These are phyloP conservation scores for Trichoderma atrobrunneum DNA, from an alignment of 2,329 filamentous ascomycete genomes.

Conservation along the genomic window DNA sequence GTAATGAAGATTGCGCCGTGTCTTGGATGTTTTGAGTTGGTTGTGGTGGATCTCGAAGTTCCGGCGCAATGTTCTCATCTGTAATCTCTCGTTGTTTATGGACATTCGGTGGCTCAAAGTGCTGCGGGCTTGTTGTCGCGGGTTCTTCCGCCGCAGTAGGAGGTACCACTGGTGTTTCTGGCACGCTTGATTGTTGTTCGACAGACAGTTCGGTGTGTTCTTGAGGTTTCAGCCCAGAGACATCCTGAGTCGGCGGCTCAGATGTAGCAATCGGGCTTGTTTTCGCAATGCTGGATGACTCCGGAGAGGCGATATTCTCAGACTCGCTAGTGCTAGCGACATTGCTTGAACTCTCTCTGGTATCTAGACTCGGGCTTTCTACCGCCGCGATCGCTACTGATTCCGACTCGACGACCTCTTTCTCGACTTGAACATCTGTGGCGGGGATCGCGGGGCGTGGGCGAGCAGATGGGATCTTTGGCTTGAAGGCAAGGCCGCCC, in stretches of 20 bases:
- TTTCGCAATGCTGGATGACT: not conserved
- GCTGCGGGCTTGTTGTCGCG: not conserved
- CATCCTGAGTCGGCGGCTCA: not conserved
- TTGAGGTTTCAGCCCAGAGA: not conserved
- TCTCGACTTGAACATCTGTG: conserved; percentile 24
- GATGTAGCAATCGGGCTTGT: not conserved
- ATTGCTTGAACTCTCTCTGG: not conserved
- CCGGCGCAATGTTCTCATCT: conserved; percentile 18
- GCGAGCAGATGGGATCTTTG: conserved; percentile 61
- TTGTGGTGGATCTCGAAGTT: conserved; percentile 14
- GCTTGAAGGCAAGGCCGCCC: conserved; percentile 63
- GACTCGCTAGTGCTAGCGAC: conserved; percentile 2
- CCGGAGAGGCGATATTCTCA: not conserved
- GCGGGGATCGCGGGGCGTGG: conserved; percentile 45
- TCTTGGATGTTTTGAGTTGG: not conserved
- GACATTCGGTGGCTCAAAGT: not conserved
- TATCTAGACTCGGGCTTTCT: not conserved
- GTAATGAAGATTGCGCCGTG: not conserved
- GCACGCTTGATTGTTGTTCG: not conserved
- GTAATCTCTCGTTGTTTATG: not conserved
- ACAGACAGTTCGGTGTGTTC: not conserved
- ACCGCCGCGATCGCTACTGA: not conserved
- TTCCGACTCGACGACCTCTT: conserved; percentile 4
- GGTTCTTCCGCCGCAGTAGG: not conserved
- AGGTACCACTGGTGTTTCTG: not conserved